Evolutionary conservation across 2,329 filamentous ascomycete genomes (phyloP).

Genomic region (Biscogniauxia sp.): DNA sequence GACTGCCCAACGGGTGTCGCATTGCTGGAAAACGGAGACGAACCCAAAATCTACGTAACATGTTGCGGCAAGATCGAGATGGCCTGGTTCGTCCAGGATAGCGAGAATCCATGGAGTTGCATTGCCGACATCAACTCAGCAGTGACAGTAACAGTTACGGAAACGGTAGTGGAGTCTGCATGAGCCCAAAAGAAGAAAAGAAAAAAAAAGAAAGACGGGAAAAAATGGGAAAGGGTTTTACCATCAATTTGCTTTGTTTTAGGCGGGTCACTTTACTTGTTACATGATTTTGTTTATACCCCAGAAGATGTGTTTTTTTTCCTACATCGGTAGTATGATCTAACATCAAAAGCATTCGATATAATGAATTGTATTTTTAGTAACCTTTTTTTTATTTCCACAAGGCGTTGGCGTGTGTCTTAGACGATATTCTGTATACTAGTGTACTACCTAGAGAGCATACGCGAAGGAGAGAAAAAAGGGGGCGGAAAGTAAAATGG

Average conservation of each 20-base stretch:
- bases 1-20: constrained; percentile 30
- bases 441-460: not conserved
- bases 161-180: not conserved
- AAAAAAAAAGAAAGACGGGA: no score
- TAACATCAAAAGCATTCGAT: not conserved
- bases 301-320: not conserved
- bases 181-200: not conserved
- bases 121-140: constrained; percentile 27
- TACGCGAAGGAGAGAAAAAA: not conserved
- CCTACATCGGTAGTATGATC: not conserved
- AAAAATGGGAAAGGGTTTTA: no score
- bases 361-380: not conserved
- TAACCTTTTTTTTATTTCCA: not conserved
- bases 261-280: not conserved
- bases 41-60: constrained; percentile 28
- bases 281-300: not conserved
- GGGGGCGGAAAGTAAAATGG: not conserved
- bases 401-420: not conserved
- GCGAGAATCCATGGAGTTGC: constrained; percentile 25
- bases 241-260: not conserved
- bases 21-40: constrained; percentile 15
- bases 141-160: constrained; percentile 22
- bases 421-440: not conserved
- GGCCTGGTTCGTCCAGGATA: constrained; percentile 28
- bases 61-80: constrained; percentile 33